Evolutionary conservation across 2,329 filamentous ascomycete genomes (phyloP).

Genomic region (Aspergillus puulaauensis): DNA sequence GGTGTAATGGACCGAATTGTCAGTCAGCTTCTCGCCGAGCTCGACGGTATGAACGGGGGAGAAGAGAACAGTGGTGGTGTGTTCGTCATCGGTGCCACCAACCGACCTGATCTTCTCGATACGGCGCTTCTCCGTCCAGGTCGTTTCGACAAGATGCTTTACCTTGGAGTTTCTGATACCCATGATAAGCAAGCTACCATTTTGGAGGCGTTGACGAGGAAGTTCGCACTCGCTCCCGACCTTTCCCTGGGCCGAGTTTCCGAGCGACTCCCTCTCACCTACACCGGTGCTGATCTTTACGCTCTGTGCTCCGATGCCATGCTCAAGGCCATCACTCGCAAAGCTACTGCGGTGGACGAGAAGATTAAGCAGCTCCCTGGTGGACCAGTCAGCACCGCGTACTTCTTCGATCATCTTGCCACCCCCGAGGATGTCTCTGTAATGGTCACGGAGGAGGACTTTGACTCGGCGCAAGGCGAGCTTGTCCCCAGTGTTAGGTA

Average conservation of each 20-base stretch:
- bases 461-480: slow-evolving; percentile 75
- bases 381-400: slow-evolving; percentile 73
- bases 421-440: slow-evolving; percentile 80
- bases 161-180: slow-evolving; percentile 92
- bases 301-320: slow-evolving; percentile 96
- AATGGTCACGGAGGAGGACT: slow-evolving; percentile 86
- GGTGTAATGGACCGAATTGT: slow-evolving; percentile 99
- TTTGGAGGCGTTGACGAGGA: slow-evolving; percentile 87
- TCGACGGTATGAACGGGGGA: slow-evolving; percentile 96
- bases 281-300: slow-evolving; percentile 96
- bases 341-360: slow-evolving; percentile 77
- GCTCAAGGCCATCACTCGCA: slow-evolving; percentile 95
- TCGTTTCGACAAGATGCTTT: slow-evolving; percentile 97
- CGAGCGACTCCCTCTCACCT: slow-evolving; percentile 82
- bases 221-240: slow-evolving; percentile 81
- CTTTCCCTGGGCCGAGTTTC: slow-evolving; percentile 76
- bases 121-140: slow-evolving; percentile 85
- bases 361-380: slow-evolving; percentile 68
- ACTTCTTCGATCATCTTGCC: slow-evolving; percentile 93
- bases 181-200: slow-evolving; percentile 96
- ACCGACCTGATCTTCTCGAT: slow-evolving; percentile 88
- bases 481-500: slow-evolving; percentile 82
- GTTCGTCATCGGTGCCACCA: slow-evolving; percentile 96
- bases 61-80: slow-evolving; percentile 78
- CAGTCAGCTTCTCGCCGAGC: slow-evolving; percentile 86